phyloP scores from a whole-genome alignment of 176 grass and related monocot species.

The Avena atlantica region DNA sequence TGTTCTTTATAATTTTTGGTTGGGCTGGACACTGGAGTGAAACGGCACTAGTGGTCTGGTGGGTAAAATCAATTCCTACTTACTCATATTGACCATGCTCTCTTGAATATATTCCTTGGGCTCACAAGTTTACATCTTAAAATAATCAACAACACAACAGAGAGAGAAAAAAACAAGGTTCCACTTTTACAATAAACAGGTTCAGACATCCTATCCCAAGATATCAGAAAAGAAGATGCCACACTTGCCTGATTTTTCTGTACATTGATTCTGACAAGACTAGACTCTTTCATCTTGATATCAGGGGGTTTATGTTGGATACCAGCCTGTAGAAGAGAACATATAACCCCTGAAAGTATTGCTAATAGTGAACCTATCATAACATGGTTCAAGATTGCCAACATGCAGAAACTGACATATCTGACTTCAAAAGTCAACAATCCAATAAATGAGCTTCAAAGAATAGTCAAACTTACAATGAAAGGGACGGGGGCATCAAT shows the following conservation, averaged over 20 bases:
- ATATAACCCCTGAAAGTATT: slow-evolving; percentile 16
- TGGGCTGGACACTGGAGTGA: background rate
- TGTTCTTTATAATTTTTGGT: slow-evolving; percentile 8
- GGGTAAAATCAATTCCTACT: background rate
- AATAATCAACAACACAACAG: background rate
- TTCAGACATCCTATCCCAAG: slow-evolving; percentile 3
- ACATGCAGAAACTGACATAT: slow-evolving; percentile 10
- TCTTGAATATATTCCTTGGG: background rate
- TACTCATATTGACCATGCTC: slow-evolving; percentile 23
- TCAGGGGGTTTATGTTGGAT: slow-evolving; percentile 77
- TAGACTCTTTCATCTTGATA: slow-evolving; percentile 81
- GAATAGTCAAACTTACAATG: slow-evolving; percentile 71
- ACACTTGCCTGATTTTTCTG: slow-evolving; percentile 82
- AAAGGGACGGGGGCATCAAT: slow-evolving; percentile 97
- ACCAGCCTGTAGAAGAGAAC: slow-evolving; percentile 73
- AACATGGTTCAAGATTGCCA: slow-evolving; percentile 34
- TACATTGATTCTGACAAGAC: slow-evolving; percentile 82
- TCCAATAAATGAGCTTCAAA: slow-evolving; percentile 34
- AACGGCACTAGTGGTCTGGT: background rate
- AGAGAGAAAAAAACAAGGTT: background rate
- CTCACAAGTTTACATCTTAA: background rate
- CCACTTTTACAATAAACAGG: background rate
- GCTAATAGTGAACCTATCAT: slow-evolving; percentile 27
- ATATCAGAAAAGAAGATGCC: slow-evolving; percentile 9
- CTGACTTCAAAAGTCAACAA: slow-evolving; percentile 10